phyloP scores from a whole-genome alignment of 139 green algal species.

The Pleodorina starrii region DNA sequence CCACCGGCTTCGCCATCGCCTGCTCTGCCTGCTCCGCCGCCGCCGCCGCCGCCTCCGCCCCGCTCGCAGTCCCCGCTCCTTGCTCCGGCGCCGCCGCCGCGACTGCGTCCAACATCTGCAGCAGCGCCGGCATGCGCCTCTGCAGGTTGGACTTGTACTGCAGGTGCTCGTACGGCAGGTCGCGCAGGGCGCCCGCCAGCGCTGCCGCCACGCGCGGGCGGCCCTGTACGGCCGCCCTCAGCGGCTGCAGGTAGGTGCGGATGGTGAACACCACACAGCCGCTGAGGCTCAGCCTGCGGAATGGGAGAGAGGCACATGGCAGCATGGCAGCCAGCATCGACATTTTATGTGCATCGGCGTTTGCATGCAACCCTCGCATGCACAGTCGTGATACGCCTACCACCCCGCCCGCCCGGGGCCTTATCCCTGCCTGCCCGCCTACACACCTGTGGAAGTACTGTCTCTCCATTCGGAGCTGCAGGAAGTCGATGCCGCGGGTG shows the following conservation, averaged over 20 bases:
- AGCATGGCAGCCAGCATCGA: not conserved
- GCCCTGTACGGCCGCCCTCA: not conserved
- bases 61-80: too few relatives aligned
- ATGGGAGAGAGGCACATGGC: not conserved
- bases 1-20: too few relatives aligned
- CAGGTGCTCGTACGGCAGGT: constrained; percentile 35
- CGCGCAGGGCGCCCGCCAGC: constrained; percentile 30
- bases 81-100: not conserved
- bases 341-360: too few relatives aligned
- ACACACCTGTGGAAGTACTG: constrained; percentile 48
- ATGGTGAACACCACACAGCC: constrained; percentile 33
- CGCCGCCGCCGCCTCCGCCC: not conserved
- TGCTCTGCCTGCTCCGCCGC: not conserved
- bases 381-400: too few relatives aligned
- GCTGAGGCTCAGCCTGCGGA: not conserved
- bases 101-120: constrained; percentile 9
- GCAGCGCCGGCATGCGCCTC: constrained; percentile 29
- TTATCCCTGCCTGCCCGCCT: too few relatives aligned
- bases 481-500: not conserved
- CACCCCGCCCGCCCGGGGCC: too few relatives aligned
- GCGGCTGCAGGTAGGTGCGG: constrained; percentile 23
- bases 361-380: too few relatives aligned
- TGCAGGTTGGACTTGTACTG: constrained; percentile 29
- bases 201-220: constrained; percentile 15
- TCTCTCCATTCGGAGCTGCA: constrained; percentile 31